Conservation (phyloP, 371 early-diverging fungal species). For the Capillidium heterosporum region DNA sequence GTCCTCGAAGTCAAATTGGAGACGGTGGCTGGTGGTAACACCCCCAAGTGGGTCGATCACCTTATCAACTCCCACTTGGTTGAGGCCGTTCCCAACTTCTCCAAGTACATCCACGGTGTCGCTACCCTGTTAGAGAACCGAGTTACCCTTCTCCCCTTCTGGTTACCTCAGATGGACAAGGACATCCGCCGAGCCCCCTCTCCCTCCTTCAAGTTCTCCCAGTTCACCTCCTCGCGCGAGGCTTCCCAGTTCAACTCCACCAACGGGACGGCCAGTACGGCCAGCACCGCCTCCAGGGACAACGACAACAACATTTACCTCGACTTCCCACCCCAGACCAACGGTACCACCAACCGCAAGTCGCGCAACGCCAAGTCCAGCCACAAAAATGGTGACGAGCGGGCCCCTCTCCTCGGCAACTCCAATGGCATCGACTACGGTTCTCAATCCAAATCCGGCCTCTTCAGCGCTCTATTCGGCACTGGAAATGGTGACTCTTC, state of each 20-base stretch:
- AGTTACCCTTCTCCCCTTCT: constrained; percentile 90
- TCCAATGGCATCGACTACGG: neutral
- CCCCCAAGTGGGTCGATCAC: constrained; percentile 85
- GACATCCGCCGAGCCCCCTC: constrained; percentile 64
- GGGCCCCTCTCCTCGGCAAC: neutral
- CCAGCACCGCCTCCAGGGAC: neutral
- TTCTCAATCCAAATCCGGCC: neutral
- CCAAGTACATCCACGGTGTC: constrained; percentile 95
- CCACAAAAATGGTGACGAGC: neutral
- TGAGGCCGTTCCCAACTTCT: constrained; percentile 94
- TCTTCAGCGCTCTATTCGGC: neutral
- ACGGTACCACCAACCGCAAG: neutral
- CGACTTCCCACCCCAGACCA: neutral
- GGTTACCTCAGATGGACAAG: constrained; percentile 89
- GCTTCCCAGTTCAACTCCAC: neutral
- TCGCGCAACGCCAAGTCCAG: too few relatives aligned
- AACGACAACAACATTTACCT: neutral
- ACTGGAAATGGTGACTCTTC: neutral
- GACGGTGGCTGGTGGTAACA: constrained; percentile 58
- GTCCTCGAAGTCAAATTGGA: constrained; percentile 95
- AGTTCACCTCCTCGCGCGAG: neutral
- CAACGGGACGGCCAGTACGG: neutral
- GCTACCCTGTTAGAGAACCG: constrained; percentile 71
- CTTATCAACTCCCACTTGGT: constrained; percentile 78
- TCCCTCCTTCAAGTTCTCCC: constrained; percentile 15